Base-by-base conservation (phyloP, 108 stramenopile species). In the Parietichytrium sp. region DNA sequence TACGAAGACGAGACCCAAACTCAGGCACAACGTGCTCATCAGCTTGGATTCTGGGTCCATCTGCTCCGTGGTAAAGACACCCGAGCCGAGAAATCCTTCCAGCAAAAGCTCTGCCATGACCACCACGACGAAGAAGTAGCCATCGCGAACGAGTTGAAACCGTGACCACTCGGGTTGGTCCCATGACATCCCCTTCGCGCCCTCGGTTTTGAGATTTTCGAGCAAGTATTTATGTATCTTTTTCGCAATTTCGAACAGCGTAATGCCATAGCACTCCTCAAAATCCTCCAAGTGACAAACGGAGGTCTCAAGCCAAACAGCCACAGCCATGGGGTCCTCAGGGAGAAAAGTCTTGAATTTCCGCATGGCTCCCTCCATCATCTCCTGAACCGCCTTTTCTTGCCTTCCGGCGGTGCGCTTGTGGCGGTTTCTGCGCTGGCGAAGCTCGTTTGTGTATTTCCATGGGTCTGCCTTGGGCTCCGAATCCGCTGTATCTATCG, bases 241-340 rank as follows among this genome's bases (percentile, higher is more conserved):
- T 7, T 20, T 10, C 20, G 61, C 61, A 45, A 72, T 72, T 33
- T 72, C 61, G 25, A 18, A 72, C 23, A 72, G 61, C 15, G 61
- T 72, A 25, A 72, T 72, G 15, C 61, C 61, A 27, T 72, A 72
- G 2, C 29, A 31, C 61, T 72, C 6, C 20, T 72, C 33, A n/a
- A 72, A 72, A 25, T 72, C 61, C 42, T 72, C 61, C 23, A 72
- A 42, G 20, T 72, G 61, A 27, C 61, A 72, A 42, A 72, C 61
- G n/a, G 38, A 2, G 42, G 61, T 72, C 20, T 72, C 61, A 2
- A 72, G 61, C 61, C 61, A 72, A 25, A 72, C 61, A 25, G 61
- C 61, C n/a, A 72, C 61, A 42, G 61, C 61, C 61, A 72, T 72
- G 42, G 61, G 61, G 33, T 72, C 61, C 20, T 72, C 61, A 25